Evolutionary conservation across 1,284 basidiomycete genomes (phyloP).

Genomic region (Rhodofomes roseus): DNA sequence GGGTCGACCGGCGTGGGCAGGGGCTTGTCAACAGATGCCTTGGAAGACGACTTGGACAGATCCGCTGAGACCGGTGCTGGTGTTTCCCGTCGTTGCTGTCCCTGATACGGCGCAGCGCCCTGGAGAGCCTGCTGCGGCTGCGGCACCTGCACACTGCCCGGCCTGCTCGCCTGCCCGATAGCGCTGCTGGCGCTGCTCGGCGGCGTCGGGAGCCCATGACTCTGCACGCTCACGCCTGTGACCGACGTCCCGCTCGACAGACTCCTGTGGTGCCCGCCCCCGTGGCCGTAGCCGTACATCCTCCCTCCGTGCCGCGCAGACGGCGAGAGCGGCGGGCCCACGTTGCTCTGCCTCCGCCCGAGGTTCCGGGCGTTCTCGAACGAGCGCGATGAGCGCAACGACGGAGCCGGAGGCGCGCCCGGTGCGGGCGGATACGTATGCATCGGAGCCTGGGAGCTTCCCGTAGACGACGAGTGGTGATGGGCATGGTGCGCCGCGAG

Average conservation of each 20-base stretch:
- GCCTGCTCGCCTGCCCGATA: neutral
- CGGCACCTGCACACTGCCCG: neutral
- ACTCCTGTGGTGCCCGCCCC: neutral
- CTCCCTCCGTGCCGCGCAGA: neutral
- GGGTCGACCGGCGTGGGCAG: neutral
- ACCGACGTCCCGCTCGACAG: neutral
- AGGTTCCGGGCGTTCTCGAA: neutral
- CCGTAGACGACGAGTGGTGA: neutral
- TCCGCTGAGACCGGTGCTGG: neutral
- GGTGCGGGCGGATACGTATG: neutral
- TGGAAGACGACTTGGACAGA: neutral
- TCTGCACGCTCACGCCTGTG: neutral
- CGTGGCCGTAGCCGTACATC: neutral
- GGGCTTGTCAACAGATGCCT: neutral
- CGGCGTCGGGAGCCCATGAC: neutral
- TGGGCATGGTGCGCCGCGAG: neutral
- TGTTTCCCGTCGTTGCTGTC: neutral
- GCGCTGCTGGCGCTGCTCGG: constrained; percentile 1
- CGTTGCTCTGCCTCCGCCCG: neutral
- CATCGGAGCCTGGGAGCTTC: neutral
- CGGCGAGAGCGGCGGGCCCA: neutral
- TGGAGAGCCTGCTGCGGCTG: neutral
- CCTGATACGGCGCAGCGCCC: neutral
- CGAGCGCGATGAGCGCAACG: neutral
- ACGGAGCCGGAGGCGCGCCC: neutral